Evolutionary conservation across 208 protist species (phyloP), one percentile per base, ranked within the genome.

Genomic region (Crithidia acanthocephali): DNA sequence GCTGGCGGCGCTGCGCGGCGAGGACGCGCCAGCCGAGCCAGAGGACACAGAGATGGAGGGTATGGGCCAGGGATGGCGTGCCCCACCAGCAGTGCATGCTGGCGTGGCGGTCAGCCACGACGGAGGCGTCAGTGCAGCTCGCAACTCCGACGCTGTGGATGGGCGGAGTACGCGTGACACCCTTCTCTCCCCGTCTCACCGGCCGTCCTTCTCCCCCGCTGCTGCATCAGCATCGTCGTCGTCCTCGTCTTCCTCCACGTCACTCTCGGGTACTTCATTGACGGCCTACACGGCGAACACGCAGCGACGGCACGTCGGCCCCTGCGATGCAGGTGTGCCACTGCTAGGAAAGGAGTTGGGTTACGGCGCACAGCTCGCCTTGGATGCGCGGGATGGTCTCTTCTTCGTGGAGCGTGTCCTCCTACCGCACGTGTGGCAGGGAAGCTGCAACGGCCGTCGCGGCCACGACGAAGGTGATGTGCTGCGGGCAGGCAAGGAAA

Each of bases 321-420:
- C 18, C 15, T 13, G 48, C 33, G 25, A 32, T 9, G 16, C 33
- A 13, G n/a, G 22, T 16, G 10, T 52, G 32, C 35, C 28, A 16
- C 30, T 16, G 28, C 47, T 61, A 45, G 44, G 64, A 33, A 25
- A 32, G 48, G 72, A 30, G 33, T 53, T 59, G 0, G 68, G 66
- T 35, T 80, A 80, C 52, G 61, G 68, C 44, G 63, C 63, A 20
- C 45, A 63, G 1, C 37, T 61, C 13, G 55, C 74, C 6, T 30
- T 74, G 30, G 68, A 67, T 0, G 67, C 44, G 8, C 45, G 33
- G 11, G 74, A 65, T 1, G 67, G 62, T 0, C 1, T 80, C 0
- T 70, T 80, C 57, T 80, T 80, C n/a, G 30, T 80, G 0, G 74
- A 80, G 68, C 74, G 60, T 9, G 59, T 69, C 25, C 37, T 80